Base-by-base conservation (phyloP, 2,329 filamentous ascomycete genomes). In the Sporothrix schenckii region DNA sequence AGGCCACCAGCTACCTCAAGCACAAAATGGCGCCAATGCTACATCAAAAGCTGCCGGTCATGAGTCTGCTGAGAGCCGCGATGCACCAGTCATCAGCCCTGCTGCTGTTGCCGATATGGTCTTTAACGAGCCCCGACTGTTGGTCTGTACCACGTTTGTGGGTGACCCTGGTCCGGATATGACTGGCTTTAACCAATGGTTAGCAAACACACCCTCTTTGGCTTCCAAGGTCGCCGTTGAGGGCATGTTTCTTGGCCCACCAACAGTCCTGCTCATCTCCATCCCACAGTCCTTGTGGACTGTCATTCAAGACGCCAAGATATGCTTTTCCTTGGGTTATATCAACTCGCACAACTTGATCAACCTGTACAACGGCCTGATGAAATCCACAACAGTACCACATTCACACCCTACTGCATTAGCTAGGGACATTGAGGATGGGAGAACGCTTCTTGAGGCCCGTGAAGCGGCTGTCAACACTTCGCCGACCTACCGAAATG, bases 331-430 rank as follows among this genome's bases (percentile, higher is more conserved):
- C 72, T 76, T 90, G 60, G 88, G 88, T 44, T 88, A 88, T 74
- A 86, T 90, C 74, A 89, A 85, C 74, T 90, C 88, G 0, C 87
- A 89, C 75, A 90, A 90, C 78, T 87, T 90, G 85, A 86, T 87
- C 10, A 85, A 87, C 69, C 81, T 90, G 10, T 90, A 90, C 75
- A 83, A 89, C 70, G 83, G 83, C 49, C 79, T 90, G 5, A 81
- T 90, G 71, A 83, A 83, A 0, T 78, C 81, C 11, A 80, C 82
- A 11, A 78, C 81, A 10, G 47, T 34, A 2, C 21, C 68, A n/a
- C 34, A 54, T 3, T 34, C 27, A 9, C 16, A 44, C 24, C 4
- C 56, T 14, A 49, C 50, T 52, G 81, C 83, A 2, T 83, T 83
- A 10, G 80, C 83, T 7, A 86, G 84, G 74, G 84, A 87, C 72